phyloP scores from a whole-genome alignment of 1,284 basidiomycete species.

The Malassezia brasiliensis region DNA sequence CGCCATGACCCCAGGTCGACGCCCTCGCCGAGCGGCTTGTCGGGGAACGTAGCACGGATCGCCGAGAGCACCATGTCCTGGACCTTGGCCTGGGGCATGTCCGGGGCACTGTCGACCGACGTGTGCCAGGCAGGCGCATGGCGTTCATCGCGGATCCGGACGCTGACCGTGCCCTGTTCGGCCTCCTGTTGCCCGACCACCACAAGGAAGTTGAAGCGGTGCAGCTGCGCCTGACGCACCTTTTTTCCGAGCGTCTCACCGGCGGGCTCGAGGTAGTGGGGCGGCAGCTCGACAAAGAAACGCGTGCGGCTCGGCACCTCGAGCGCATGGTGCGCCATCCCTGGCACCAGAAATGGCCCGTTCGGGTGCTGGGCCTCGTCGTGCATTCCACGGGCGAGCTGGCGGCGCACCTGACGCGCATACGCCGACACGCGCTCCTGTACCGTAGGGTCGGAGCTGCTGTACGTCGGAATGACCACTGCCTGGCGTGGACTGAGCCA shows the following conservation, averaged over 20 bases:
- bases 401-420: slow-evolving; percentile 20
- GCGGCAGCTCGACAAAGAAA: slow-evolving; percentile 41
- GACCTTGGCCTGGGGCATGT: background rate
- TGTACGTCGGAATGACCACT: slow-evolving; percentile 27
- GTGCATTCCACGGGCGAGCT: slow-evolving; percentile 20
- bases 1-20: slow-evolving; percentile 23
- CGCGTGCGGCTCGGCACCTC: slow-evolving; percentile 12
- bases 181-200: slow-evolving; percentile 41
- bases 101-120: background rate
- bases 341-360: slow-evolving; percentile 7
- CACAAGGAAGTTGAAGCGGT: slow-evolving; percentile 37
- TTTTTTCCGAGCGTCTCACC: slow-evolving; percentile 33
- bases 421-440: slow-evolving; percentile 17
- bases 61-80: slow-evolving; percentile 5
- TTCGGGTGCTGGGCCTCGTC: background rate
- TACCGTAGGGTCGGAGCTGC: slow-evolving; percentile 8
- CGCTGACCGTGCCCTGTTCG: slow-evolving; percentile 25
- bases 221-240: slow-evolving; percentile 31
- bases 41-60: slow-evolving; percentile 3
- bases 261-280: slow-evolving; percentile 17
- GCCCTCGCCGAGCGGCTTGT: background rate
- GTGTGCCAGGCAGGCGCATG: slow-evolving; percentile 8
- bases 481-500: slow-evolving; percentile 43
- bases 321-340: slow-evolving; percentile 3
- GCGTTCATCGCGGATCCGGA: slow-evolving; percentile 27